These are phyloP conservation scores for Ceratobasidium sp. DNA, from an alignment of 1,284 basidiomycete genomes.

Conservation along the genomic window DNA sequence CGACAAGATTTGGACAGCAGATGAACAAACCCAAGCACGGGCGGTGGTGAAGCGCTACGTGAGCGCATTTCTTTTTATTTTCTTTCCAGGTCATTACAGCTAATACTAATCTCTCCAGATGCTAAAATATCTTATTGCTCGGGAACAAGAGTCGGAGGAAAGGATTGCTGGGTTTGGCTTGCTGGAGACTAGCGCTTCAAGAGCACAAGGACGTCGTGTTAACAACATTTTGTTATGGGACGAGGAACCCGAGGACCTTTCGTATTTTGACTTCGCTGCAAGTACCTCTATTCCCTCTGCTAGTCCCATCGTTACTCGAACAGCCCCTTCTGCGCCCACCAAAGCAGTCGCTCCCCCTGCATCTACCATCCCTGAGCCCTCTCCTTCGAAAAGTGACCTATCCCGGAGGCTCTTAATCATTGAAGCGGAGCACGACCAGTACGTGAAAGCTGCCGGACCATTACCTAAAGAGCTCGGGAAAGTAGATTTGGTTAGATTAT, in stretches of 20 bases:
- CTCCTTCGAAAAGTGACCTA: neutral
- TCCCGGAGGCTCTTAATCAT: neutral
- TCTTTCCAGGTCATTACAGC: no score
- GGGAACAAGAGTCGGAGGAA: no score
- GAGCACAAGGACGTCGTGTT: no score
- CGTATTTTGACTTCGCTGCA: no score
- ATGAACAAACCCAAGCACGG: neutral
- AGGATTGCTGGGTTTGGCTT: no score
- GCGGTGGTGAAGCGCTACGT: neutral
- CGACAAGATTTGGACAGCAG: neutral
- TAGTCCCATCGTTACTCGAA: neutral
- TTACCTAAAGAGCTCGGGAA: neutral
- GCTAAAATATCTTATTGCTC: no score
- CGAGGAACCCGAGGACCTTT: no score
- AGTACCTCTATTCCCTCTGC: no score
- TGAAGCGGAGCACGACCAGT: neutral
- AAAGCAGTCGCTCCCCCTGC: neutral
- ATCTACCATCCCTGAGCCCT: neutral
- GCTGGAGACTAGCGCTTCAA: no score
- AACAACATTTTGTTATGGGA: no score
- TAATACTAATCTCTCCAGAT: no score
- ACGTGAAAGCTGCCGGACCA: neutral
- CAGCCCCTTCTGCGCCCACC: neutral
- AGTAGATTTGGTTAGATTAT: conserved; percentile 3
- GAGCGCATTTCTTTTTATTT: neutral